Evolutionary conservation across 768 basidiomycete species (phyloP), one percentile per base, ranked within the genome.

Genomic region (Tylopilus balloui): DNA sequence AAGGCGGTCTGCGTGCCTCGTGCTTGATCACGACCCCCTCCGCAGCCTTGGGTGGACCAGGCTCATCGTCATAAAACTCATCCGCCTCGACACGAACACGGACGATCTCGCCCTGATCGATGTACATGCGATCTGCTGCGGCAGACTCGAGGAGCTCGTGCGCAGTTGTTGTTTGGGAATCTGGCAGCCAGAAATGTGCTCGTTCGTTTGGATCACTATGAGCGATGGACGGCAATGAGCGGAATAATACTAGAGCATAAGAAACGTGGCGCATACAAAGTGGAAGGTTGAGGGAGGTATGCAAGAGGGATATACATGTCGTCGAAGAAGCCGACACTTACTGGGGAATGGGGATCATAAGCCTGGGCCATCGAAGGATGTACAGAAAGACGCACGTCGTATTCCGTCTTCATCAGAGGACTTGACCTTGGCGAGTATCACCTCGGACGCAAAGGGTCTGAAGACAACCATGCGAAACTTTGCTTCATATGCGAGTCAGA

Each of bases 381-480:
- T 32, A 39, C 2, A 31, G 12, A 44, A 23, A 24, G 14, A 73
- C 88, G 36, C 55, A 94, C 95, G 67, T 67, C 90, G 76, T 54
- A 98, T 83, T 11, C 89, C 88, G 41, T 88, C 83, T 56, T 88
- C 81, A 41, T 92, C 89, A 0, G 88, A 90, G 0, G 86, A 87
- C 60, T 88, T 86, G 13, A 96, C 90, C 67, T 85, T 91, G 12
- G 88, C 94, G 3, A 95, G 70, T 19, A 99, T 75, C 1, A 97
- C 88, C 64, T 99, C 94, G 0, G 89, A 88, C 1, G 80, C 71
- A 63, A 96, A 96, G 0, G 95, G 94, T 56, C 92, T 76, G 65
- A 96, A 97, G 3, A 97, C 82, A 45, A 94, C 84, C 66, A 99
- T 69, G 32, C 94, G 76, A 66, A 98, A 96, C 10, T 87, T 79